phyloP scores from a whole-genome alignment of 2,329 filamentous ascomycete genomes.

The Fusarium liriodendri region DNA sequence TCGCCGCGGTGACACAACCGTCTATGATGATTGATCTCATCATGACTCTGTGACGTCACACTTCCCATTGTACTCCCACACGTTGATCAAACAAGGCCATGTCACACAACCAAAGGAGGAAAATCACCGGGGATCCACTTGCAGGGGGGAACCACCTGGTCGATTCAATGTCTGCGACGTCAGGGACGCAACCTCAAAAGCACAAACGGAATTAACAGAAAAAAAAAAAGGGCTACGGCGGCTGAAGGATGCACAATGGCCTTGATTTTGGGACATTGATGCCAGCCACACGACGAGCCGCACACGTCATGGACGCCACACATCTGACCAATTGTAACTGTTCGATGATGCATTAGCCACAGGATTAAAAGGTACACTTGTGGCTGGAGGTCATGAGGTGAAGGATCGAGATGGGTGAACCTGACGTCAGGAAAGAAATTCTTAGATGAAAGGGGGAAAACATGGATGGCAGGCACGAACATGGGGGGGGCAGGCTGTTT shows the following conservation, averaged over 20 bases:
- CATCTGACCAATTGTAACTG: constrained; percentile 8
- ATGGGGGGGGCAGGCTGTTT: neutral
- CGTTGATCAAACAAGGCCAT: neutral
- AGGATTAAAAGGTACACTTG: neutral
- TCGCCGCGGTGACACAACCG: constrained; percentile 22
- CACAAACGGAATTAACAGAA: neutral
- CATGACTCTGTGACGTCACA: constrained; percentile 39
- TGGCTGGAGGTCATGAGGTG: constrained; percentile 34
- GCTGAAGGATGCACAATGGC: constrained; percentile 15
- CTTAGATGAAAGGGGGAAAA: constrained; percentile 10
- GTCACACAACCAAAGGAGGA: neutral
- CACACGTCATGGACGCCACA: constrained; percentile 16
- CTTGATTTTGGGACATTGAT: constrained; percentile 24
- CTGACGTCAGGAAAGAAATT: constrained; percentile 30
- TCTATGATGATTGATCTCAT: constrained; percentile 31
- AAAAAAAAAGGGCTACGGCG: constrained; percentile 17
- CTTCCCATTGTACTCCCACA: neutral
- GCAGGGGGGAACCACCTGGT: constrained; percentile 25
- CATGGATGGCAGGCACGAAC: constrained; percentile 7
- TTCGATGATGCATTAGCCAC: constrained; percentile 16
- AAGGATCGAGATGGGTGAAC: constrained; percentile 17
- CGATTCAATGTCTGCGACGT: constrained; percentile 26
- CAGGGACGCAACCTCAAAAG: constrained; percentile 28
- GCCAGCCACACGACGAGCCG: constrained; percentile 22
- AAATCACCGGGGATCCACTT: constrained; percentile 23